A percentile compares a stretch with the other conserved stretches of the same genome.
phyloP scores from a whole-genome alignment of 2,329 filamentous ascomycete genomes.

The Cryoendolithus antarcticus region DNA sequence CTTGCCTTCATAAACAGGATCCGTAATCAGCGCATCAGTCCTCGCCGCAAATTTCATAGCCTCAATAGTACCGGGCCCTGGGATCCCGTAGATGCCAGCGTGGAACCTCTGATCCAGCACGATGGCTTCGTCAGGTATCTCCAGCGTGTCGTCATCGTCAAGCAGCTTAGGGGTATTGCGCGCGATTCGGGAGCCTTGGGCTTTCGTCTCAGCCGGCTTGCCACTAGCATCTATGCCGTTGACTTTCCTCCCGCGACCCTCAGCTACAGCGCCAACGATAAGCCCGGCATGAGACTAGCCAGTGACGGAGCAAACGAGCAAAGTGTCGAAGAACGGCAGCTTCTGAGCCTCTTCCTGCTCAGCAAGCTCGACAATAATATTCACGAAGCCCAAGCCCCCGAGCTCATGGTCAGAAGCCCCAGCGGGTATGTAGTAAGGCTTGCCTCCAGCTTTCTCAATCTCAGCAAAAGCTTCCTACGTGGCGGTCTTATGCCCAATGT shows the following conservation, averaged over 20 bases:
- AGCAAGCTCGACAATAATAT: constrained; percentile 58
- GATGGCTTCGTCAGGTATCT: constrained; percentile 51
- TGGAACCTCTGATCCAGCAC: constrained; percentile 54
- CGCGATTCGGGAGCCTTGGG: constrained; percentile 56
- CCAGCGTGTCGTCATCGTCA: constrained; percentile 40
- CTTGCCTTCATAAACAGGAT: constrained; percentile 68
- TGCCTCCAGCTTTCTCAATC: constrained; percentile 40
- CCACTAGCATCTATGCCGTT: constrained; percentile 57
- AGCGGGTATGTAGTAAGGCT: constrained; percentile 60
- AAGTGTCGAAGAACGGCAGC: constrained; percentile 53
- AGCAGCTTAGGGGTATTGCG: constrained; percentile 51
- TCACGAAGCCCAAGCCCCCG: constrained; percentile 57
- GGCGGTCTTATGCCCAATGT: constrained; percentile 50
- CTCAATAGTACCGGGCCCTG: constrained; percentile 51
- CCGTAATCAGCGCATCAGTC: constrained; percentile 62
- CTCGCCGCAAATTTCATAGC: constrained; percentile 56
- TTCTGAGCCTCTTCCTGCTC: constrained; percentile 46
- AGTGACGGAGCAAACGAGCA: constrained; percentile 57
- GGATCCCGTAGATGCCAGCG: constrained; percentile 55
- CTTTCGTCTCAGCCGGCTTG: constrained; percentile 48
- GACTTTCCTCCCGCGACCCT: constrained; percentile 38
- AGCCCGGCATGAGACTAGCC: constrained; percentile 61
- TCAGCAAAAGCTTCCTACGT: constrained; percentile 43
- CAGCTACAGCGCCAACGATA: constrained; percentile 55
- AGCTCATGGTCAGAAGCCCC: constrained; percentile 59